Conservation (phyloP, 1,139 yeast genomes). For the Starmera stellimalicola region DNA sequence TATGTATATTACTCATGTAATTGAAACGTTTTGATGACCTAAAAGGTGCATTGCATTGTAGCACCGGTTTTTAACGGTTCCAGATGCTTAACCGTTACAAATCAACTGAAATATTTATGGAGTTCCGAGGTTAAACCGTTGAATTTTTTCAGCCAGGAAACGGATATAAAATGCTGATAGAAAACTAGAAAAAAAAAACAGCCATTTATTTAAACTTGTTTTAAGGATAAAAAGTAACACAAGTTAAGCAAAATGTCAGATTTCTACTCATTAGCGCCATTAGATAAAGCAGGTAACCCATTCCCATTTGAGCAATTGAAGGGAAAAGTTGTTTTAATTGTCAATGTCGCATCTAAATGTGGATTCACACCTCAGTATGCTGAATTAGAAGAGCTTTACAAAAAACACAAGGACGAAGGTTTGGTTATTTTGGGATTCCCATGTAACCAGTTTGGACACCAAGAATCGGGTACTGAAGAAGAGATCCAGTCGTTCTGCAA, state of each 20-base stretch:
- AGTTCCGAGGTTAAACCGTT: too few relatives aligned
- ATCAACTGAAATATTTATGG: too few relatives aligned
- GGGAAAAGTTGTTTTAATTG: constrained; percentile 86
- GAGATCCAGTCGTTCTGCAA: constrained; percentile 60
- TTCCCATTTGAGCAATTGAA: constrained; percentile 61
- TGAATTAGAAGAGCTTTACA: constrained; percentile 75
- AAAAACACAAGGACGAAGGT: constrained; percentile 68
- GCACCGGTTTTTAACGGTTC: too few relatives aligned
- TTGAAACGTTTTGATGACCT: too few relatives aligned
- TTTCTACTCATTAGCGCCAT: constrained; percentile 51
- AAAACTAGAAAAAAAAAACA: too few relatives aligned
- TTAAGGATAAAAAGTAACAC: too few relatives aligned
- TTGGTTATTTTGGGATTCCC: constrained; percentile 87
- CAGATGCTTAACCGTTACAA: too few relatives aligned
- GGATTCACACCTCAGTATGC: constrained; percentile 82
- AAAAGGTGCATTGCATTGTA: too few relatives aligned
- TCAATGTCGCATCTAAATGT: constrained; percentile 89
- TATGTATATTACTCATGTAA: too few relatives aligned
- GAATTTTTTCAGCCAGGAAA: too few relatives aligned
- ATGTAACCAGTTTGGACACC: constrained; percentile 80
- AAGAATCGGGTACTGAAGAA: constrained; percentile 71
- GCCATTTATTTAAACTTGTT: too few relatives aligned
- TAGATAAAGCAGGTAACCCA: constrained; percentile 49
- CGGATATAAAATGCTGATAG: too few relatives aligned
- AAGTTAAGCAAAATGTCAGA: constrained; percentile 19